Evolutionary conservation across 2,329 filamentous ascomycete species (phyloP).

Genomic region (Aspergillus proliferans): DNA sequence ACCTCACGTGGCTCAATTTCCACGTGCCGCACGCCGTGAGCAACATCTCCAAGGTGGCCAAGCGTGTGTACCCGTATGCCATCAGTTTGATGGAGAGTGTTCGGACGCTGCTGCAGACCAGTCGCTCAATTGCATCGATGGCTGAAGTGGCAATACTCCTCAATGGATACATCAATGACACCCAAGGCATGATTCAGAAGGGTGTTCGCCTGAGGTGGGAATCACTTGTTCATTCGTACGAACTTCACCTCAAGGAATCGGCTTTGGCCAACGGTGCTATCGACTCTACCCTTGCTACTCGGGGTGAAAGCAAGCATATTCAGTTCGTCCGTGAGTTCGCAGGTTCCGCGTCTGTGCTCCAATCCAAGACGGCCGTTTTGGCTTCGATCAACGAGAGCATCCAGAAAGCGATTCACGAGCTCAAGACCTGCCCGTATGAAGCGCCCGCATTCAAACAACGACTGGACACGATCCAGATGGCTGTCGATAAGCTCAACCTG

Average conservation of each 20-base stretch:
- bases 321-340: constrained; percentile 95
- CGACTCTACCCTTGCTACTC: constrained; percentile 52
- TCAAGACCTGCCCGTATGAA: constrained; percentile 79
- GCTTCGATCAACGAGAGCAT: constrained; percentile 71
- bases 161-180: constrained; percentile 86
- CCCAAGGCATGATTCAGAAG: constrained; percentile 74
- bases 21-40: constrained; percentile 89
- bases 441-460: constrained; percentile 70
- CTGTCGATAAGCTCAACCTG: constrained; percentile 91
- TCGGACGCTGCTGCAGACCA: constrained; percentile 84
- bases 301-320: constrained; percentile 83
- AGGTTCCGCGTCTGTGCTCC: constrained; percentile 75
- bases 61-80: constrained; percentile 94
- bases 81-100: constrained; percentile 98
- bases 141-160: constrained; percentile 79
- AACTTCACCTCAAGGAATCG: constrained; percentile 69
- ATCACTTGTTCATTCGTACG: constrained; percentile 94
- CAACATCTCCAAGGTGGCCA: constrained; percentile 97
- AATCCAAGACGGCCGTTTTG: constrained; percentile 77
- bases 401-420: constrained; percentile 74
- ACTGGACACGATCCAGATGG: constrained; percentile 78
- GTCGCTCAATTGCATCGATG: constrained; percentile 77
- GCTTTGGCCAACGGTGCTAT: constrained; percentile 55
- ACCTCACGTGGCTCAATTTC: constrained; percentile 90
- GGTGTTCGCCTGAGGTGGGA: constrained; percentile 93